A percentile compares a stretch with the other conserved stretches of the same genome.
phyloP scores from a whole-genome alignment of 768 basidiomycete genomes.

The Suillus subluteus region DNA sequence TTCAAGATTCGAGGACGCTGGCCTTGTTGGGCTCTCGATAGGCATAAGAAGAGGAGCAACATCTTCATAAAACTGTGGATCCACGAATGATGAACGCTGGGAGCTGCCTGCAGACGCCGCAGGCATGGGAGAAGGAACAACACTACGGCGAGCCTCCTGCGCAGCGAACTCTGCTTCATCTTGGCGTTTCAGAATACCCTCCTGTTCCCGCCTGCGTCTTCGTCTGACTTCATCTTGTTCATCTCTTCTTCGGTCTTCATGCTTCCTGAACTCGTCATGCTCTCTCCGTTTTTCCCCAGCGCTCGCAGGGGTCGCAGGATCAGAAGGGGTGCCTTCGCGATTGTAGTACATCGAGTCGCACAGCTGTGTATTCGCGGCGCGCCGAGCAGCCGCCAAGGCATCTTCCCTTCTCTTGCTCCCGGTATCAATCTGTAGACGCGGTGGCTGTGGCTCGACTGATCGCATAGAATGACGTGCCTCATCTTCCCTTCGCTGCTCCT shows the following conservation, averaged over 20 bases:
- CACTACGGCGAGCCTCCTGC: conserved; percentile 43
- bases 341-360: conserved; percentile 27
- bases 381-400: conserved; percentile 27
- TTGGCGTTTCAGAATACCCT: conserved; percentile 60
- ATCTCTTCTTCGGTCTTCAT: conserved; percentile 49
- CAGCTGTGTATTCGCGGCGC: conserved; percentile 25
- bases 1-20: conserved; percentile 50
- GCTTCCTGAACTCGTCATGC: conserved; percentile 37
- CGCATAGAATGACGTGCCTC: conserved; percentile 37
- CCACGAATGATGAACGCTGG: conserved; percentile 39
- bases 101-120: conserved; percentile 36
- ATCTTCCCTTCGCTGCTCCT: conserved; percentile 41
- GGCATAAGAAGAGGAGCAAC: conserved; percentile 51
- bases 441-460: conserved; percentile 18
- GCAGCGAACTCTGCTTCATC: conserved; percentile 60
- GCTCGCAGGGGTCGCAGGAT: conserved; percentile 31
- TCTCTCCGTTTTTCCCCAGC: conserved; percentile 31
- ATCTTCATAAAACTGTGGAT: conserved; percentile 34
- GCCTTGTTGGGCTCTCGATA: conserved; percentile 64
- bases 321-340: conserved; percentile 24
- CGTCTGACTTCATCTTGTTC: conserved; percentile 51
- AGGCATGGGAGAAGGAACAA: conserved; percentile 32
- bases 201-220: conserved; percentile 55
- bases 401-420: conserved; percentile 38
- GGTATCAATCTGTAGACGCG: conserved; percentile 34